These are phyloP conservation scores for Eucalyptus victrix DNA, from an alignment of 345 rosid genomes.

Conservation along the genomic window DNA sequence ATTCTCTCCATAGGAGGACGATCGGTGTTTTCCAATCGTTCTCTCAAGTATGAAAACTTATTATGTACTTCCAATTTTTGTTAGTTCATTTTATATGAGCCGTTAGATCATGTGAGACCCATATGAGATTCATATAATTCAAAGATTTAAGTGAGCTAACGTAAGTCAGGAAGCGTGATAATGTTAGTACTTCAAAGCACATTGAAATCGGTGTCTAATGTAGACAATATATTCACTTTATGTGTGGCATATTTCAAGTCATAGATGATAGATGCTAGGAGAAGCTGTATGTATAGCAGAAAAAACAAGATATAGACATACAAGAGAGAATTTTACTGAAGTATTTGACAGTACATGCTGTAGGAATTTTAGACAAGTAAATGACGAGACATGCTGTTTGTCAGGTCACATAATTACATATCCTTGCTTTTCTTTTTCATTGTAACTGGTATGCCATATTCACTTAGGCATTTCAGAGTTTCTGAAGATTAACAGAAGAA, in stretches of 20 bases:
- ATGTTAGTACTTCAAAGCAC: not conserved
- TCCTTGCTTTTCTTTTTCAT: not conserved
- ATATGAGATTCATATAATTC: not conserved
- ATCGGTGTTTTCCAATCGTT: not conserved
- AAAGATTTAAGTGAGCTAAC: not conserved
- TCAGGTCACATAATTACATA: not conserved
- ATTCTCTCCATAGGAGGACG: not conserved
- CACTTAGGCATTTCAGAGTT: not conserved
- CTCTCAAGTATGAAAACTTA: not conserved
- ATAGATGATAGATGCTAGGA: not conserved
- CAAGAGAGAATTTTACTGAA: not conserved
- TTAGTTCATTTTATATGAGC: fast-evolving
- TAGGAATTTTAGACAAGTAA: not conserved
- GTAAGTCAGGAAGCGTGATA: fast-evolving
- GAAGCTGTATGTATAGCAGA: not conserved
- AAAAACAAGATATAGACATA: not conserved
- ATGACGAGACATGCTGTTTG: not conserved
- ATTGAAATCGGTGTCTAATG: not conserved
- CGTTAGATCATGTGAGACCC: not conserved
- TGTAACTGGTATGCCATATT: not conserved
- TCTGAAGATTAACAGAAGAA: not conserved
- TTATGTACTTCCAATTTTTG: fast-evolving
- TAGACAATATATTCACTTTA: not conserved
- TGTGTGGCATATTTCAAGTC: not conserved
- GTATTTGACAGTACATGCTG: not conserved